Evolutionary conservation across 176 grass and related monocot genomes (phyloP), one percentile per base, ranked within the genome.

Genomic region (Juncus effusus): DNA sequence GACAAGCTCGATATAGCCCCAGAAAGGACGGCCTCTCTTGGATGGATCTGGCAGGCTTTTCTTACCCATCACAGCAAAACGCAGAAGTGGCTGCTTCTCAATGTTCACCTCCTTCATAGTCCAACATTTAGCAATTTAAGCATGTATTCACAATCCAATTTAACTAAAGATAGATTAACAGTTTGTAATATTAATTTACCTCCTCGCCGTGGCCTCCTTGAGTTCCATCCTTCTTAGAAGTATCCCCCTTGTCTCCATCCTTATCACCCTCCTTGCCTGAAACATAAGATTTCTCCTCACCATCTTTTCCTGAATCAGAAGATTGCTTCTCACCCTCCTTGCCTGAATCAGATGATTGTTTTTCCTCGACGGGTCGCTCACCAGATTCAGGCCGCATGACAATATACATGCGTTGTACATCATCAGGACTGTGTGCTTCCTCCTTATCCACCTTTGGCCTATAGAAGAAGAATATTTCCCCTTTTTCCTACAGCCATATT

Each of bases 381-480:
- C 16, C 76, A 16, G 84, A 76, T 68, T 96, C 87, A 0, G 84
- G 87, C 3, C 92, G 77, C 65, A 96, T 75, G 36, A 91, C 82
- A 62, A 96, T 67, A 76, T 86, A 91, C 73, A 96, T 50, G 37
- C 82, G 73, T 78, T 96, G 87, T 47, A 96, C 84, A 60, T 96
- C 82, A 15, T 83, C 79, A 28, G 77, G 38, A 41, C 84, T 15
- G 65, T 15, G 82, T 51, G 87, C 87, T 82, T 81, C 79, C 2
- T 91, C 84, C 70, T 66, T 83, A 74, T 67, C 81, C 39, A 96
- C 87, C 74, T 91, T 96, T 36, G 92, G 84, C 14, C 92, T 77
- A 78, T 91, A 96, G 79, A 96, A 91, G 84, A 96, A 96, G 76
- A 91, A 96, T 50, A 91, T 78, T 61, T 96, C 92, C 16, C 92